A percentile compares a stretch with the other conserved stretches of the same genome.
Evolutionary conservation across 2,329 filamentous ascomycete genomes (phyloP).

Genomic region (Coccinonectria pachysandricola): DNA sequence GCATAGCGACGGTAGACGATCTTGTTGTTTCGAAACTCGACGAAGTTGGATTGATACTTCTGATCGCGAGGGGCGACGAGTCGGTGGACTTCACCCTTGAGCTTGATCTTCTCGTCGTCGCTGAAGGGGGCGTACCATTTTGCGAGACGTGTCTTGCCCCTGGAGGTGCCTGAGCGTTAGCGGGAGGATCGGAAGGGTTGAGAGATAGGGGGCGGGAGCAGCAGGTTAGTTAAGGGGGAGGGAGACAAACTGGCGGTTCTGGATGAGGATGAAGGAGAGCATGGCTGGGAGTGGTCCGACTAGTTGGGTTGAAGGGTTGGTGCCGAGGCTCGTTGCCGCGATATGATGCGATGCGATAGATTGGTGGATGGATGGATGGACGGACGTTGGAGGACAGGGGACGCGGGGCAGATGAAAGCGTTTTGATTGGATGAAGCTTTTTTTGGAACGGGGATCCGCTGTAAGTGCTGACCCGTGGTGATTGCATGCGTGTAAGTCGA

Average conservation of each 20-base stretch:
- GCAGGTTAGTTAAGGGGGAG: too few species aligned
- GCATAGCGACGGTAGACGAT: constrained; percentile 97
- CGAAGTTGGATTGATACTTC: constrained; percentile 99
- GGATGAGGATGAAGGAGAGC: constrained; percentile 81
- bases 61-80: constrained; percentile 96
- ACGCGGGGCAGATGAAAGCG: too few species aligned
- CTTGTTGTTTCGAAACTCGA: constrained; percentile 91
- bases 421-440: too few species aligned
- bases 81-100: constrained; percentile 97
- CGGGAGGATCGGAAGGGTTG: neutral
- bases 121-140: constrained; percentile 99
- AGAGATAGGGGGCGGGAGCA: neutral
- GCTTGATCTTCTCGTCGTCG: constrained; percentile 97
- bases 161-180: constrained; percentile 25
- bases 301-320: constrained; percentile 1
- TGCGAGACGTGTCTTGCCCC: constrained; percentile 94
- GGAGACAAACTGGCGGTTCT: constrained; percentile 67
- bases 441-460: too few species aligned
- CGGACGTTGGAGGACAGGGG: too few species aligned
- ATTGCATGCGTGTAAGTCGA: too few species aligned
- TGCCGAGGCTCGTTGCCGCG: constrained; percentile 1
- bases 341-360: constrained; percentile 3
- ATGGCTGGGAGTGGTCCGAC: constrained; percentile 27
- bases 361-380: too few species aligned
- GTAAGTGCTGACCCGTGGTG: too few species aligned